Conservation (phyloP, 768 basidiomycete species). For the Coprinopsis sp. region DNA sequence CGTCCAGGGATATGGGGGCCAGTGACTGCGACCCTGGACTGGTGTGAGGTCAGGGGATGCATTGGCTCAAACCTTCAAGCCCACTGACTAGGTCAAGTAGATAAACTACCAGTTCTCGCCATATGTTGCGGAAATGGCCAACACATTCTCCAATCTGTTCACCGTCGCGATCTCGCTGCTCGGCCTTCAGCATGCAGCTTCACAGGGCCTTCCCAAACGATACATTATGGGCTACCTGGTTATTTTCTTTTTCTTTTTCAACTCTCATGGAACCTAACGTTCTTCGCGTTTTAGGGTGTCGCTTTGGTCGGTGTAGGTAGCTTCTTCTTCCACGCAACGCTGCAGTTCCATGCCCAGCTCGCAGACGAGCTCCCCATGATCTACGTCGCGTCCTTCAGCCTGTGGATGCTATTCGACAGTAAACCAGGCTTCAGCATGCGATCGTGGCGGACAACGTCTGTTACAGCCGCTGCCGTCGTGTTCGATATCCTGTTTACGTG, state of each 20-base stretch:
- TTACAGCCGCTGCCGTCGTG: conserved; percentile 33
- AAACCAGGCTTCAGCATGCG: conserved; percentile 43
- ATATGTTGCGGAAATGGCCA: conserved; percentile 75
- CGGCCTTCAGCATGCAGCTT: conserved; percentile 34
- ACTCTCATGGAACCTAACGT: background rate
- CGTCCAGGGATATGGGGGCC: conserved; percentile 54
- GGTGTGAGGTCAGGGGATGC: conserved; percentile 56
- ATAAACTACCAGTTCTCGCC: conserved; percentile 74
- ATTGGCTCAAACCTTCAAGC: background rate
- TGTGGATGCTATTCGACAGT: conserved; percentile 58
- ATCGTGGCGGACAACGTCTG: conserved; percentile 31
- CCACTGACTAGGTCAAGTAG: conserved; percentile 30
- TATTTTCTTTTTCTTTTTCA: conserved; percentile 9
- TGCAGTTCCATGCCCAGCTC: conserved; percentile 71
- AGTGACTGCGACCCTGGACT: conserved; percentile 66
- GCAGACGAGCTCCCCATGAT: conserved; percentile 85
- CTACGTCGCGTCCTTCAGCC: conserved; percentile 58
- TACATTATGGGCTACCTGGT: conserved; percentile 41
- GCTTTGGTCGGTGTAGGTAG: conserved; percentile 72
- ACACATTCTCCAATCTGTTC: conserved; percentile 68
- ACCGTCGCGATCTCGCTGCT: conserved; percentile 50
- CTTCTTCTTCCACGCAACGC: conserved; percentile 73
- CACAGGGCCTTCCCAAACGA: conserved; percentile 35
- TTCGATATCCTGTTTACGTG: conserved; percentile 64
- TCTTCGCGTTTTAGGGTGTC: conserved; percentile 43